Percentiles rank a stretch among this genome's conserved stretches.
Evolutionary conservation across 1,139 yeast species (phyloP).

Genomic region (Tardiomyces blankii): DNA sequence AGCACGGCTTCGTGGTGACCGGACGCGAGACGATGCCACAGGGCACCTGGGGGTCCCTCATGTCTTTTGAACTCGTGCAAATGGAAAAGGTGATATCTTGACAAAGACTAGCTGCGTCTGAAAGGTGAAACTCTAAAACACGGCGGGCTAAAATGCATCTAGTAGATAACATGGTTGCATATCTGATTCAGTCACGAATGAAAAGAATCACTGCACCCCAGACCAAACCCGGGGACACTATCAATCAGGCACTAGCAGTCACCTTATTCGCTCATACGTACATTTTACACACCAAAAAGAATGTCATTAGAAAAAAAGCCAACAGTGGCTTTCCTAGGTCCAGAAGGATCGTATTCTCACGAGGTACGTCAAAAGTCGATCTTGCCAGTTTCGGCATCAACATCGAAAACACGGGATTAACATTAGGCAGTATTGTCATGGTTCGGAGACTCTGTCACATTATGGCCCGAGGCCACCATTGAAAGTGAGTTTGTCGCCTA

Average conservation of each 20-base stretch:
- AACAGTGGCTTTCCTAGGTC: conserved; percentile 68
- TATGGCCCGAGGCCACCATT: conserved; percentile 18
- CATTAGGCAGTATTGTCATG: conserved; percentile 7
- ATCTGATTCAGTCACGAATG: no score
- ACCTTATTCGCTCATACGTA: no score
- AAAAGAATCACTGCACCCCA: no score
- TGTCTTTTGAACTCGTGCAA: not conserved
- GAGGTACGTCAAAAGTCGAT: conserved; percentile 47
- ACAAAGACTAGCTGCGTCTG: no score
- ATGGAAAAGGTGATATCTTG: not conserved
- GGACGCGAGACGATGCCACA: not conserved
- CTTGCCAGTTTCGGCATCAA: no score
- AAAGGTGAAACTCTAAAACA: no score
- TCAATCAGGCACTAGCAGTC: no score
- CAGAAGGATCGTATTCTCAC: conserved; percentile 84
- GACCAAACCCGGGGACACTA: no score
- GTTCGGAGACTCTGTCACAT: conserved; percentile 3
- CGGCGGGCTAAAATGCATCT: not conserved
- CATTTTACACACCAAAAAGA: no score
- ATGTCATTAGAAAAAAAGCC: not conserved
- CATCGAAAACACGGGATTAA: not conserved
- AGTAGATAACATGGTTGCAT: no score
- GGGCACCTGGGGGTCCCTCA: not conserved
- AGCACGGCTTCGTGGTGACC: not conserved
- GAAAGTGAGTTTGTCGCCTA: conserved; percentile 11